Conservation (phyloP, 352 stramenopile genomes). For the Globisporangium iwayamae region DNA sequence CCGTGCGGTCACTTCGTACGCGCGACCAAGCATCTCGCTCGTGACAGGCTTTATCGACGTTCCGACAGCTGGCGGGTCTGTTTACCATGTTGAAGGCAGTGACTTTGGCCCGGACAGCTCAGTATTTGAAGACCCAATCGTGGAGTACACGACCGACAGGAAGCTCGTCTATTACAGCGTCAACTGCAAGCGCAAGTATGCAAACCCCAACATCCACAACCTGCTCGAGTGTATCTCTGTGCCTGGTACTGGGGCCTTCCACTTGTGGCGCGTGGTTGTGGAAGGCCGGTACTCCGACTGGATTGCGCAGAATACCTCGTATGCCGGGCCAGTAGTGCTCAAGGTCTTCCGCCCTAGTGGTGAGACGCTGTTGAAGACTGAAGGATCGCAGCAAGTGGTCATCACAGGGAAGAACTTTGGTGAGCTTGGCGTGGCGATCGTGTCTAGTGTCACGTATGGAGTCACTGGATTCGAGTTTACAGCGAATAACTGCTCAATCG, state of each 20-base stretch:
- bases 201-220: slow-evolving; percentile 31
- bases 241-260: slow-evolving; percentile 38
- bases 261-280: slow-evolving; percentile 40
- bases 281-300: slow-evolving; percentile 35
- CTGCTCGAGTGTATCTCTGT: slow-evolving; percentile 50
- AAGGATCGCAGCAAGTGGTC: slow-evolving; percentile 44
- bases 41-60: slow-evolving; percentile 47
- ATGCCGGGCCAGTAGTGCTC: slow-evolving; percentile 50
- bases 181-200: slow-evolving; percentile 61
- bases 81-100: slow-evolving; percentile 43
- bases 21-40: slow-evolving; percentile 25
- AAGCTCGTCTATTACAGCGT: slow-evolving; percentile 27
- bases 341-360: slow-evolving; percentile 47
- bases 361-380: slow-evolving; percentile 43
- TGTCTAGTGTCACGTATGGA: slow-evolving; percentile 49
- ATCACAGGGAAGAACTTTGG: slow-evolving; percentile 66
- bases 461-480: slow-evolving; percentile 43
- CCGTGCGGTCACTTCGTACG: slow-evolving; percentile 26
- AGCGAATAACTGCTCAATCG: slow-evolving; percentile 33
- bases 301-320: slow-evolving; percentile 38
- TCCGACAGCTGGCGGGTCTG: slow-evolving; percentile 34
- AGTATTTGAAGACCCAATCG: slow-evolving; percentile 39
- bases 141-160: slow-evolving; percentile 47
- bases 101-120: slow-evolving; percentile 51
- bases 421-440: slow-evolving; percentile 21